Evolutionary conservation across 129 eudicot genomes (phyloP), one percentile per base, ranked within the genome.

Genomic region (Glebionis coronaria): DNA sequence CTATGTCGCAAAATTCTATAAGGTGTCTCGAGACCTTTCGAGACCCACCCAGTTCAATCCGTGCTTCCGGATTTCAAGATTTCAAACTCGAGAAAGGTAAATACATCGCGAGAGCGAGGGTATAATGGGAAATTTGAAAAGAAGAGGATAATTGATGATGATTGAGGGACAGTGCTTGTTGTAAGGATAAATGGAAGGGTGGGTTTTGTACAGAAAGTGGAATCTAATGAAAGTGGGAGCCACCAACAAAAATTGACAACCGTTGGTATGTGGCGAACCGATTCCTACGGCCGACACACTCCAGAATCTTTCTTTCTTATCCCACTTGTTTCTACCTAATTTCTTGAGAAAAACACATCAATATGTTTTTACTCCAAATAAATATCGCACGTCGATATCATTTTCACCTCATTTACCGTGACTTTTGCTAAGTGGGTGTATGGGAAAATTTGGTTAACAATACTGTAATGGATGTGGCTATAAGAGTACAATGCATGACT

Each of bases 231-330:
- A 28, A 81, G 70, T 58, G 73, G 76, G 85, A 9, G 59, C 85
- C 79, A 70, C 67, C 42, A 57, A 54, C 54, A n/a, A n/a, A 8
- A 78, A 80, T 65, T 72, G 25, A 75, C 86, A 79, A 45, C 83
- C 83, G 83, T 78, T 78, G 63, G 69, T 81, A 81, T 84, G 90
- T 83, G 86, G 86, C 90, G 85, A 84, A 65, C 75, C 82, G 89
- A 77, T 68, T 77, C 75, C 77, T 16, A 77, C 64, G 69, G 55
- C 74, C 63, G 64, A 68, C 74, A 59, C 68, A 38, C 65, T 35
- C 23, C n/a, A 5, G 68, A 59, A 47, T 58, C 68, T 49, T 35
- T 67, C 25, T 75, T 58, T 67, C 66, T 20, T 73, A 23, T n/a
- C 27, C 44, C 59, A 56, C 56, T 57, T 58, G 7, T 58, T 57